These are phyloP conservation scores for Backusella morwellensis DNA, from an alignment of 192 early-diverging fungal species.

Conservation along the genomic window DNA sequence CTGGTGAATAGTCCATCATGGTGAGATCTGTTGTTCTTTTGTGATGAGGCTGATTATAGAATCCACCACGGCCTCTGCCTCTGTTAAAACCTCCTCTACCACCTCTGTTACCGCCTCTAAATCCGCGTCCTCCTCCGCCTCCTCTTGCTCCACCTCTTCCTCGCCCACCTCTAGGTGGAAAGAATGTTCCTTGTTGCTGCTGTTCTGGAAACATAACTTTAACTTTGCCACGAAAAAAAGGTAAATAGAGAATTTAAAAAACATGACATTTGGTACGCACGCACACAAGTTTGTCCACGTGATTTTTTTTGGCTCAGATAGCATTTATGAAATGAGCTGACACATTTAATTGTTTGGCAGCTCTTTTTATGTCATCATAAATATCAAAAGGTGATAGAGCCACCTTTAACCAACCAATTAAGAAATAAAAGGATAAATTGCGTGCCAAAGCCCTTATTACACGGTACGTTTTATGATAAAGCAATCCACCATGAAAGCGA, in stretches of 20 bases:
- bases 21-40: not conserved
- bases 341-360: no score
- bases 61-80: not conserved
- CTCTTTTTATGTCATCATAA: not conserved
- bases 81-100: not conserved
- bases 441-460: not conserved
- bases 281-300: not conserved
- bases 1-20: not conserved
- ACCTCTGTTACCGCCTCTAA: not conserved
- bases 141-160: not conserved
- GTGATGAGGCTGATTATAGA: not conserved
- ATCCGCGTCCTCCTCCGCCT: not conserved
- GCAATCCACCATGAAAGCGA: not conserved
- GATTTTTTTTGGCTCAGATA: not conserved
- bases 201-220: not conserved
- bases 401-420: not conserved
- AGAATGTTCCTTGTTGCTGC: not conserved
- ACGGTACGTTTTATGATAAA: not conserved
- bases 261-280: not conserved
- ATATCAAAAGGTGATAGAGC: not conserved
- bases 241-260: not conserved
- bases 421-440: not conserved
- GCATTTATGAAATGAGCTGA: no score
- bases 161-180: not conserved
- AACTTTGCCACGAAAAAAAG: not conserved